Evolutionary conservation across 2,329 filamentous ascomycete genomes (phyloP).

Genomic region (Colletotrichum nymphaeae): DNA sequence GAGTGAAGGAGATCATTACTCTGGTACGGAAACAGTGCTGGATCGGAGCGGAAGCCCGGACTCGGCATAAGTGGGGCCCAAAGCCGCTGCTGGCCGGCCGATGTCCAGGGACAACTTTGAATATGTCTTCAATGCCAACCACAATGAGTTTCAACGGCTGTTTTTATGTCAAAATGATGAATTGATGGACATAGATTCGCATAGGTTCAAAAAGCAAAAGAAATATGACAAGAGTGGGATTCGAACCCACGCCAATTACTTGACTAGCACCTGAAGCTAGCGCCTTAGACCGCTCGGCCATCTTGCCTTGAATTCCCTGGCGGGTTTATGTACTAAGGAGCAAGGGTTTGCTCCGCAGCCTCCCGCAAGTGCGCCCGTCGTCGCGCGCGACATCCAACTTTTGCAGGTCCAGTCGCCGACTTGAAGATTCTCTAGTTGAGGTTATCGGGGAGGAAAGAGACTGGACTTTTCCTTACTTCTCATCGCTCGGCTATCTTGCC

Average conservation of each 20-base stretch:
- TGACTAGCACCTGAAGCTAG: constrained; percentile 30
- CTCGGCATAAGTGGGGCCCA: no score
- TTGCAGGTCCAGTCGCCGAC: no score
- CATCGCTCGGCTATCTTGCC: no score
- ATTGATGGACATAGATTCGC: accelerated
- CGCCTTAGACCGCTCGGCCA: constrained; percentile 30
- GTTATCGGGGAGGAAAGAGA: no score
- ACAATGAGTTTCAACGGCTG: background rate
- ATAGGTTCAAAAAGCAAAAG: background rate
- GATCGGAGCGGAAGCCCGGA: background rate
- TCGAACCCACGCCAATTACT: constrained; percentile 30
- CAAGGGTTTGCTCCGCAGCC: no score
- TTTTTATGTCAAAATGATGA: background rate
- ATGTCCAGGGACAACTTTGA: background rate
- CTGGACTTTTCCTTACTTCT: no score
- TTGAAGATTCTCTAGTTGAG: no score
- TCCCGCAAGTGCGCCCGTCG: no score
- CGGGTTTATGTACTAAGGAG: no score
- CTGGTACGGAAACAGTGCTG: background rate
- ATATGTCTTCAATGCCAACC: background rate
- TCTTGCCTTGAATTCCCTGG: constrained; percentile 1
- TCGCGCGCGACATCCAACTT: no score
- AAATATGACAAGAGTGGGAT: constrained; percentile 13
- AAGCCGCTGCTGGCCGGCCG: background rate
- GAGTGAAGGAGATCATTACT: background rate